phyloP scores from a whole-genome alignment of 164 flowering plant genomes.

The Tetracentron sinense region DNA sequence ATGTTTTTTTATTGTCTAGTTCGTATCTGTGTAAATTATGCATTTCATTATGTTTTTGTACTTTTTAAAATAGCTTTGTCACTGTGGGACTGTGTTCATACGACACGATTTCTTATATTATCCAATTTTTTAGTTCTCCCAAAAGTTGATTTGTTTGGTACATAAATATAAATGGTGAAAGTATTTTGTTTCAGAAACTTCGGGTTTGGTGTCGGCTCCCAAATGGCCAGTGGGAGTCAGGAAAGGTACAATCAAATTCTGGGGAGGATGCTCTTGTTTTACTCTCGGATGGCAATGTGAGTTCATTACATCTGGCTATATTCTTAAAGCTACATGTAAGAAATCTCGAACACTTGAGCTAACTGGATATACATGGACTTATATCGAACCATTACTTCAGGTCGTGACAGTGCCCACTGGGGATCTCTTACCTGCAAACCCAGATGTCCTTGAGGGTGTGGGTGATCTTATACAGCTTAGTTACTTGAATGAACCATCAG shows the following conservation, averaged over 20 bases:
- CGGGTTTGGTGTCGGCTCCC: slow-evolving; percentile 74
- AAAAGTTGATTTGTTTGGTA: slow-evolving; percentile 1
- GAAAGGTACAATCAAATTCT: slow-evolving; percentile 66
- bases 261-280: slow-evolving; percentile 54
- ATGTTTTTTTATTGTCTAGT: neutral
- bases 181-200: slow-evolving; percentile 61
- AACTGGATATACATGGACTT: neutral
- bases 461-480: slow-evolving; percentile 88
- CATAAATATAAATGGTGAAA: neutral
- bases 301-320: slow-evolving; percentile 20
- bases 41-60: too few species aligned
- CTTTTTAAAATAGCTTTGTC: too few species aligned
- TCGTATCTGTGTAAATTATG: neutral
- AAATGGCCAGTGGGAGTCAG: slow-evolving; percentile 63
- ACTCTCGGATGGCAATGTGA: slow-evolving; percentile 68
- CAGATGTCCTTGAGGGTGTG: slow-evolving; percentile 72
- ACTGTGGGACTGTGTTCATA: too few species aligned
- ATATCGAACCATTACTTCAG: slow-evolving; percentile 30
- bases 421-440: slow-evolving; percentile 83
- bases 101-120: neutral
- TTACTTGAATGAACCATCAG: slow-evolving; percentile 96
- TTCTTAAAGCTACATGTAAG: neutral
- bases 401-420: slow-evolving; percentile 48
- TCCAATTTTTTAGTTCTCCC: neutral
- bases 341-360: slow-evolving; percentile 1